Evolutionary conservation across 148 eudicot genomes (phyloP).

Genomic region (Amaranthus palmeri): DNA sequence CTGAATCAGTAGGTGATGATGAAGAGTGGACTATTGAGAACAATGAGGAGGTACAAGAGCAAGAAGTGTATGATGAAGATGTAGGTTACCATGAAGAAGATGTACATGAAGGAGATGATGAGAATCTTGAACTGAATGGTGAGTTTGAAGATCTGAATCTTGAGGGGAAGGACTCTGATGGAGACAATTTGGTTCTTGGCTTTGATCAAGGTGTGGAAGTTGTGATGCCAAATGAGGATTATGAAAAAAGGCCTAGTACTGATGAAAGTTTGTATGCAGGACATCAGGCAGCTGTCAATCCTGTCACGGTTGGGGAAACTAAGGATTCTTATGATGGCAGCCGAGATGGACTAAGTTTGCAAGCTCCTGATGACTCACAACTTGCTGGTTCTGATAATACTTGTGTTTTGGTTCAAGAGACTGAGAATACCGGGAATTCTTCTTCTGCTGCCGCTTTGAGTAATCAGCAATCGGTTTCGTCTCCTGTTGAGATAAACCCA

Average conservation of each 20-base stretch:
- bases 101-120: slow-evolving; percentile 64
- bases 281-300: slow-evolving; percentile 34
- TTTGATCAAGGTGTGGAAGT: slow-evolving; percentile 96
- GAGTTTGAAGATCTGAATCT: slow-evolving; percentile 64
- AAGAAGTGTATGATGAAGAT: slow-evolving; percentile 92
- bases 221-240: slow-evolving; percentile 65
- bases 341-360: slow-evolving; percentile 29
- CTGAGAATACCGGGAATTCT: slow-evolving; percentile 27
- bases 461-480: slow-evolving; percentile 29
- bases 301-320: slow-evolving; percentile 30
- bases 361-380: slow-evolving; percentile 28
- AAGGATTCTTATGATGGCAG: slow-evolving; percentile 34
- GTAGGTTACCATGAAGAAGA: slow-evolving; percentile 79
- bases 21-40: slow-evolving; percentile 81
- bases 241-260: slow-evolving; percentile 43
- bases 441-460: slow-evolving; percentile 26
- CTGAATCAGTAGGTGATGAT: slow-evolving; percentile 61
- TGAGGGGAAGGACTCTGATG: slow-evolving; percentile 40
- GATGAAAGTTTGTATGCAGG: slow-evolving; percentile 34
- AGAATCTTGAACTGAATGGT: slow-evolving; percentile 42
- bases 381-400: slow-evolving; percentile 24
- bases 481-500: slow-evolving; percentile 27
- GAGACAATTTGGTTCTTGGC: slow-evolving; percentile 80
- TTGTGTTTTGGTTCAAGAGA: slow-evolving; percentile 24
- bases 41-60: slow-evolving; percentile 59